Conservation (phyloP, 2,329 filamentous ascomycete genomes). For the Diaporthe eres region DNA sequence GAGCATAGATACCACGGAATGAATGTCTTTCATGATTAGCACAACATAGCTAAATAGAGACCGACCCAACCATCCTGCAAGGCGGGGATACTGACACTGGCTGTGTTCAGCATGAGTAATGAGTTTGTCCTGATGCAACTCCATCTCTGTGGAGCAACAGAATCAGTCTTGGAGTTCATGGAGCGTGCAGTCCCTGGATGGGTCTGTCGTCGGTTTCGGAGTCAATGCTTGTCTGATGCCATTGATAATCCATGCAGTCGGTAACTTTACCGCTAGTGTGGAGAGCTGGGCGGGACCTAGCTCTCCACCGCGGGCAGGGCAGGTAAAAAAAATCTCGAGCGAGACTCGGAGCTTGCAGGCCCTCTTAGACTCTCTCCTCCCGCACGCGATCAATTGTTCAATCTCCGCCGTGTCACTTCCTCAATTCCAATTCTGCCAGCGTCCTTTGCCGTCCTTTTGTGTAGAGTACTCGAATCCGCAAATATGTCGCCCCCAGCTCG, state of each 20-base stretch:
- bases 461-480: constrained; percentile 4
- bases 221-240: neutral
- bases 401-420: constrained; percentile 32
- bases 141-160: neutral
- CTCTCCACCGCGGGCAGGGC: constrained; percentile 33
- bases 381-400: constrained; percentile 36
- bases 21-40: constrained; percentile 17
- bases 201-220: neutral
- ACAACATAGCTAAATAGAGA: constrained; percentile 10
- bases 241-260: constrained; percentile 14
- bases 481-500: constrained; percentile 72
- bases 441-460: constrained; percentile 22
- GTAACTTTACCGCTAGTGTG: constrained; percentile 27
- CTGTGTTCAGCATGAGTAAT: neutral
- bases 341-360: constrained; percentile 31
- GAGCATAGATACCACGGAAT: constrained; percentile 38
- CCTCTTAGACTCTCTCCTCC: constrained; percentile 26
- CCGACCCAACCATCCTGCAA: neutral
- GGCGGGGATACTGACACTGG: neutral
- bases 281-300: constrained; percentile 17
- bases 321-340: constrained; percentile 40
- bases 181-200: neutral
- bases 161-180: neutral
- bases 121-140: neutral
- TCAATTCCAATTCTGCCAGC: constrained; percentile 14